These are phyloP conservation scores for Silene uniflora DNA, from an alignment of 148 eudicot species.

Conservation along the genomic window DNA sequence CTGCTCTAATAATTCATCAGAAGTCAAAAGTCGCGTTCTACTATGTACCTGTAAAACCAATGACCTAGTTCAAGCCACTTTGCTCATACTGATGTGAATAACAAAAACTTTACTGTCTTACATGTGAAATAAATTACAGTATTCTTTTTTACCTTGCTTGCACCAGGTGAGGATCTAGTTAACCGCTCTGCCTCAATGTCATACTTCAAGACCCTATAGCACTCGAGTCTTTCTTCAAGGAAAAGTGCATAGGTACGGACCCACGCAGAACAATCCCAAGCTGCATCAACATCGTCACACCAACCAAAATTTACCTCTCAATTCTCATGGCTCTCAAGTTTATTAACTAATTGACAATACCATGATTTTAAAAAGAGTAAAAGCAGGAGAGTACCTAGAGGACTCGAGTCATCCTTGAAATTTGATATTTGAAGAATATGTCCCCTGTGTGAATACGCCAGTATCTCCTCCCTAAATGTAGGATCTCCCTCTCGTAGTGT, in stretches of 20 bases:
- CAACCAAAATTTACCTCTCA: not conserved
- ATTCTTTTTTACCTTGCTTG: constrained; percentile 51
- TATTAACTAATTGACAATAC: not conserved
- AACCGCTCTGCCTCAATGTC: constrained; percentile 79
- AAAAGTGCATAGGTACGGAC: constrained; percentile 85
- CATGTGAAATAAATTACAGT: too few relatives aligned
- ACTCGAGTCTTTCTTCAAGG: constrained; percentile 91
- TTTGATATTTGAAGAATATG: constrained; percentile 72
- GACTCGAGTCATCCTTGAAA: constrained; percentile 94
- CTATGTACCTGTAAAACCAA: constrained; percentile 53
- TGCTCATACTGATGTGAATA: not conserved
- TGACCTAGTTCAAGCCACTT: constrained; percentile 1
- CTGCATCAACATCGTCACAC: constrained; percentile 33
- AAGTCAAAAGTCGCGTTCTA: constrained; percentile 64
- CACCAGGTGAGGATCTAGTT: constrained; percentile 61
- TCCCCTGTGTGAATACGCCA: constrained; percentile 70
- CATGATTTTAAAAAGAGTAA: not conserved
- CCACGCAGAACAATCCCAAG: constrained; percentile 99
- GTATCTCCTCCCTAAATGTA: constrained; percentile 82
- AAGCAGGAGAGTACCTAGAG: constrained; percentile 53
- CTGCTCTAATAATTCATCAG: constrained; percentile 75
- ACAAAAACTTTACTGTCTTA: not conserved
- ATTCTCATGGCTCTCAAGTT: not conserved
- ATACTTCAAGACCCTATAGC: constrained; percentile 68
- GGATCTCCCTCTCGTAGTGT: constrained; percentile 91